These are phyloP conservation scores for Xylaria palmicola DNA, from an alignment of 495 filamentous ascomycete species.

Conservation along the genomic window DNA sequence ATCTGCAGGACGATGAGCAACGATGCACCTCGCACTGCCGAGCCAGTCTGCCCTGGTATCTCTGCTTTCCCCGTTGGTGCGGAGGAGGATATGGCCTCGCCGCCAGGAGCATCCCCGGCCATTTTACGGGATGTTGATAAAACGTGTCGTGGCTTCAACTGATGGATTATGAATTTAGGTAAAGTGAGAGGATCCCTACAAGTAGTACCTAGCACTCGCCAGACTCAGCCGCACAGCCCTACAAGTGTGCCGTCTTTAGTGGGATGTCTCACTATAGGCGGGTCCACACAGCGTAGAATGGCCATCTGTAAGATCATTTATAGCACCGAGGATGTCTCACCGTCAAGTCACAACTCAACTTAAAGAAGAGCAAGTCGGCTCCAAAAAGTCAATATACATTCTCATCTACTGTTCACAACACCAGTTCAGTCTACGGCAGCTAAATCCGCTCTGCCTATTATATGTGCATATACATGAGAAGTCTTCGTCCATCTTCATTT, in stretches of 20 bases:
- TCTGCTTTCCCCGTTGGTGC: neutral
- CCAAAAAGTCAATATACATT: no score
- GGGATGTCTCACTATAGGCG: no score
- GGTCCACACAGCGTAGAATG: no score
- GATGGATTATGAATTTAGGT: neutral
- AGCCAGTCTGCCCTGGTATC: conserved; percentile 19
- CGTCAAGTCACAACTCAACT: no score
- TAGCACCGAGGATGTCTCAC: no score
- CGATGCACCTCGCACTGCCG: conserved; percentile 64
- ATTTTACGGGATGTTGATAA: neutral
- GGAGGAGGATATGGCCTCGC: neutral
- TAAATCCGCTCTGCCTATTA: no score
- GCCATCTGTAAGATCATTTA: no score
- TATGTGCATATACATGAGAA: neutral
- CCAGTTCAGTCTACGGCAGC: no score
- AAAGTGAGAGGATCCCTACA: neutral
- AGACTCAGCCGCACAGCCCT: no score
- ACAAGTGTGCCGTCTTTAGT: no score
- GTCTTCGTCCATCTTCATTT: neutral
- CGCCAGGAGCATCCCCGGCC: neutral
- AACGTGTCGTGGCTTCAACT: neutral
- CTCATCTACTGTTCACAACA: no score
- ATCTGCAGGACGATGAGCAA: conserved; percentile 86
- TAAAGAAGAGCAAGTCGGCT: no score
- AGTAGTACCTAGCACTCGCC: neutral